Base-by-base conservation (phyloP, 441 rosid species). In the Viola pubescens region DNA sequence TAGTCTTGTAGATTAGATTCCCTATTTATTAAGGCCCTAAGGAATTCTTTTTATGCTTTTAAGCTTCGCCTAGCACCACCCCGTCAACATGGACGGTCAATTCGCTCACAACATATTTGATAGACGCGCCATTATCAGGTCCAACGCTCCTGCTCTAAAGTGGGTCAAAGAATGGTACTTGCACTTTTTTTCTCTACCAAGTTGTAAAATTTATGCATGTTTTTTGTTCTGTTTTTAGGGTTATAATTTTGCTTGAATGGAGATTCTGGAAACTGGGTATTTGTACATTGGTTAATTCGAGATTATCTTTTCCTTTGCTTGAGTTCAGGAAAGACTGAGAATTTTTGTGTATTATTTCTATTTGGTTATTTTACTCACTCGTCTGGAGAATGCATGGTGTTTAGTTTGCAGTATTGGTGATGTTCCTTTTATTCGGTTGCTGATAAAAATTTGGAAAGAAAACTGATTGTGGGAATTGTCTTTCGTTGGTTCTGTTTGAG, bases 111-210 rank as follows among this genome's bases (percentile, higher is more conserved):
- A 56, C 73, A 66, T 81, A 10, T 91, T 84, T 76, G 96, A 91
- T 57, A 74, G 94, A 65, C 89, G 88, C 38, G 87, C 88, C 52
- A 73, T 91, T 57, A 4, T 78, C 69, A 84, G 65, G 73, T 82
- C 94, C 56, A 86, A 81, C 72, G 43, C 78, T 61, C 92, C 90
- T 47, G 86, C 89, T 54, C 92, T 86, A 38, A 88, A 83, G 68
- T 91, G 97, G 96, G 58, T 79, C 78, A 80, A 63, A 66, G 87
- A 86, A 65, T 89, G 91, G 97, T 89, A 82, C 71, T 40, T 12
- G 4, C 12, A 5, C 19, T 16, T 12, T 42, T 39, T 54, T 37
- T 51, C 11, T 53, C 26, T 53, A 55, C 14, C 9, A n/a, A 9
- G 0, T 47, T 37, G n/a, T 39, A 13, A 14, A 19, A 7, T 19